These are phyloP conservation scores for Aspergillus japonicus DNA, from an alignment of 2,329 filamentous ascomycete genomes.

Conservation along the genomic window DNA sequence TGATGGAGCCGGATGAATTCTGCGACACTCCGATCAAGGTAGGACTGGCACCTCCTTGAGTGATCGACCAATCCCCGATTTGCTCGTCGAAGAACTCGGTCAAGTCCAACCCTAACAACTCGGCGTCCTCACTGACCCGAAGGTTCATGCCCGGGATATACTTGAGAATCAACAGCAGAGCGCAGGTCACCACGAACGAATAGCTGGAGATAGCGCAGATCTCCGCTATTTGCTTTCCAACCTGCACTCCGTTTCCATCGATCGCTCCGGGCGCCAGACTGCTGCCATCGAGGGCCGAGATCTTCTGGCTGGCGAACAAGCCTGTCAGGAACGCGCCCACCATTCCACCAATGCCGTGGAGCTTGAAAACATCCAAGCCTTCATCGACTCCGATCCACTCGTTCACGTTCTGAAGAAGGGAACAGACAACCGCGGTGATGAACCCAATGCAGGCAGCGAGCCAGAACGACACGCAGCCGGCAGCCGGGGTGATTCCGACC, in stretches of 20 bases:
- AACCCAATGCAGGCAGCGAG: constrained; percentile 57
- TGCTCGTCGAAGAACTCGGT: constrained; percentile 59
- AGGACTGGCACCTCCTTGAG: constrained; percentile 19
- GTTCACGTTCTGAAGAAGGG: constrained; percentile 52
- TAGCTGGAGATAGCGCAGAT: constrained; percentile 55
- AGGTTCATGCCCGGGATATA: constrained; percentile 56
- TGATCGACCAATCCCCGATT: constrained; percentile 53
- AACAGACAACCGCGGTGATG: constrained; percentile 54
- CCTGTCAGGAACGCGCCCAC: constrained; percentile 58
- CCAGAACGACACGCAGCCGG: constrained; percentile 55
- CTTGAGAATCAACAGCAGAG: constrained; percentile 54
- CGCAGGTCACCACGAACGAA: constrained; percentile 53
- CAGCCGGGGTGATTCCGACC: constrained; percentile 60
- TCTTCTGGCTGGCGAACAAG: constrained; percentile 51
- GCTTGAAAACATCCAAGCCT: constrained; percentile 60
- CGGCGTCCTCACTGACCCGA: constrained; percentile 55
- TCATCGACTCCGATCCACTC: constrained; percentile 57
- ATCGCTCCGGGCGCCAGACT: constrained; percentile 50
- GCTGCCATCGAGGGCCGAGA: constrained; percentile 50
- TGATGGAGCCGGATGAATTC: constrained; percentile 13
- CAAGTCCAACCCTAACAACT: constrained; percentile 55
- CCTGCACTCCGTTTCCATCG: constrained; percentile 56
- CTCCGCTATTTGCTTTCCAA: constrained; percentile 57
- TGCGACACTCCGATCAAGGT: constrained; percentile 17
- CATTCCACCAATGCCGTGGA: constrained; percentile 59